Conservation (phyloP, 768 basidiomycete species). For the Lentinula detonsa region DNA sequence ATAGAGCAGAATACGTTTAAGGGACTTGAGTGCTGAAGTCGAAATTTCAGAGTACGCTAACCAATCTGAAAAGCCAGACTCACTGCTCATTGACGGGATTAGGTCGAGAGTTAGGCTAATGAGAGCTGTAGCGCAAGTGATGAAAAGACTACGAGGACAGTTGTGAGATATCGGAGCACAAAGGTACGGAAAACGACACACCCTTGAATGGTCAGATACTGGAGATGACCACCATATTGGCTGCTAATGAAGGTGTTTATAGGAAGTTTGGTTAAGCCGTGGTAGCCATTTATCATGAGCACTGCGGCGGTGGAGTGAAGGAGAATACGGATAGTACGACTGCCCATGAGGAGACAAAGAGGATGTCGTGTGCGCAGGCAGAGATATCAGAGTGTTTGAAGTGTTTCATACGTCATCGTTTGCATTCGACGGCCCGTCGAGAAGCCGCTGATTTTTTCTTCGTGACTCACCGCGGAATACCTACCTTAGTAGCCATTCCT, state of each 20-base stretch:
- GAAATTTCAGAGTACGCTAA: not conserved
- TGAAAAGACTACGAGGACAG: constrained; percentile 22
- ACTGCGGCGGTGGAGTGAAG: constrained; percentile 25
- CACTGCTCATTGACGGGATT: constrained; percentile 24
- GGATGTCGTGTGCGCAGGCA: not conserved
- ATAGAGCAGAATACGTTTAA: constrained; percentile 57
- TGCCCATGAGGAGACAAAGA: not conserved
- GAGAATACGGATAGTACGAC: constrained; percentile 4
- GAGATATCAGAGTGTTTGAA: too few relatives aligned
- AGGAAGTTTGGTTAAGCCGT: constrained; percentile 19
- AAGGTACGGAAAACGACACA: constrained; percentile 19
- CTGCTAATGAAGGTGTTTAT: constrained; percentile 25
- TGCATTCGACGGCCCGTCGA: not conserved
- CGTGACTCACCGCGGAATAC: not conserved
- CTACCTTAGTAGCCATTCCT: not conserved
- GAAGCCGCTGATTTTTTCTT: not conserved
- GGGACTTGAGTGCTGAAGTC: constrained; percentile 26
- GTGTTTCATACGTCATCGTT: not conserved
- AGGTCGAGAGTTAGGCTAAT: constrained; percentile 26
- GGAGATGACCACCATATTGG: constrained; percentile 60
- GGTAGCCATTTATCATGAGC: constrained; percentile 31
- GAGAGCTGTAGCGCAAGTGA: constrained; percentile 30
- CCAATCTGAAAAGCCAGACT: constrained; percentile 2
- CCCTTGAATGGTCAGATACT: constrained; percentile 80
- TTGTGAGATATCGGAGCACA: not conserved